Conservation (phyloP, 1,284 basidiomycete genomes). For the Lentinula novae-zelandiae region DNA sequence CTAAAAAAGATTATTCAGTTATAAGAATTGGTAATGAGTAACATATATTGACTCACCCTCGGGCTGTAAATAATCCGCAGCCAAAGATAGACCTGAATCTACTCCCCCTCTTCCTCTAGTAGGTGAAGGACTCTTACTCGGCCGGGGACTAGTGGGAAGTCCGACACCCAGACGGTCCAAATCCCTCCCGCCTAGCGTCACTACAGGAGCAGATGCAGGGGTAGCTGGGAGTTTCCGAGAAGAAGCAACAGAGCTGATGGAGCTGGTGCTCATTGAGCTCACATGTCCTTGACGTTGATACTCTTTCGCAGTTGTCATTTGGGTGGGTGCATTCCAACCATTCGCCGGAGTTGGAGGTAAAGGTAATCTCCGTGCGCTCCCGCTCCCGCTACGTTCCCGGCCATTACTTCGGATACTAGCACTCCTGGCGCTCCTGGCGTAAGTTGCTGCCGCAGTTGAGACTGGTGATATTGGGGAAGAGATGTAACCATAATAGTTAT, state of each 20-base stretch:
- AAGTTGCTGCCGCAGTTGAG: conserved; percentile 1
- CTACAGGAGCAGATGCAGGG: not conserved
- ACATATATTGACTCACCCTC: not conserved
- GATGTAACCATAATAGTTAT: not conserved
- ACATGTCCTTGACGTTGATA: not conserved
- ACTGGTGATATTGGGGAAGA: not conserved
- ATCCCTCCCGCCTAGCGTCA: not conserved
- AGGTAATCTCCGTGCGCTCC: not conserved
- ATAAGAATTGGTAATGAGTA: not conserved
- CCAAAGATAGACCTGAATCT: not conserved
- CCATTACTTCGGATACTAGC: not conserved
- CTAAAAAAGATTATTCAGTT: not conserved
- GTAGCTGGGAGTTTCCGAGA: conserved; percentile 7
- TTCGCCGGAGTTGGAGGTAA: not conserved
- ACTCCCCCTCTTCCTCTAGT: not conserved
- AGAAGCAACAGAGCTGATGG: not conserved
- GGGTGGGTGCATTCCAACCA: not conserved
- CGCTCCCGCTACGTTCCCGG: not conserved
- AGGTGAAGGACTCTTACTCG: not conserved
- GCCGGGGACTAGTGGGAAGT: not conserved
- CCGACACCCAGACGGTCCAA: not conserved
- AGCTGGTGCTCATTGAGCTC: conserved; percentile 5
- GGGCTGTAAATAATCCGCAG: not conserved
- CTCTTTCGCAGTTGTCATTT: not conserved
- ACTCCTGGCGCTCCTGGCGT: not conserved